These are phyloP conservation scores for Setaria italica DNA, from an alignment of 202 grass and related monocot genomes.

Conservation along the genomic window DNA sequence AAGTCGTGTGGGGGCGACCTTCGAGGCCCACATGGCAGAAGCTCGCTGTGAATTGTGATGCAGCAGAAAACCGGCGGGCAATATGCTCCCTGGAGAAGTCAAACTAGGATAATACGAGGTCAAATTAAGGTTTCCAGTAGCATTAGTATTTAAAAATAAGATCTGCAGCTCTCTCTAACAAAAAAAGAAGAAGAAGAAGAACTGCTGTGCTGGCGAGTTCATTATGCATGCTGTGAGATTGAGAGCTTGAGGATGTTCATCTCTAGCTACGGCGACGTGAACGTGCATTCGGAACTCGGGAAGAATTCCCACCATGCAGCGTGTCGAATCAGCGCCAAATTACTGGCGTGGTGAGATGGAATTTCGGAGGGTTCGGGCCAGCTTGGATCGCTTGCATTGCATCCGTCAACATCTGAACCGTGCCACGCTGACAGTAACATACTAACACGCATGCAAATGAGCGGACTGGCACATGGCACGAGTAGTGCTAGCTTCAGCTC, in stretches of 20 bases:
- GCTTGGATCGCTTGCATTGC: not conserved
- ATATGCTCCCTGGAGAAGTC: not conserved
- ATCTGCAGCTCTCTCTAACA: not conserved
- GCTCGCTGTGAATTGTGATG: not conserved
- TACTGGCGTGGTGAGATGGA: not conserved
- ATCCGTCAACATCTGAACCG: not conserved
- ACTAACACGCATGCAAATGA: not conserved
- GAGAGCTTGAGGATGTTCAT: not conserved
- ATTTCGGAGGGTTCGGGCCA: not conserved
- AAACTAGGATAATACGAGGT: slow-evolving; percentile 2
- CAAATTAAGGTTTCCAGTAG: not conserved
- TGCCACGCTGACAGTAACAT: not conserved
- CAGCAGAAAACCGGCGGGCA: not conserved
- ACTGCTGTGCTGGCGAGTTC: not conserved
- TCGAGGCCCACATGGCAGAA: slow-evolving; percentile 13
- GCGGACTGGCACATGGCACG: not conserved
- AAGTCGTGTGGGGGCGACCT: not conserved
- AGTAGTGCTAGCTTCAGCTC: not conserved
- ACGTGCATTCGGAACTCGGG: not conserved
- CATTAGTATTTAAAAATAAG: not conserved
- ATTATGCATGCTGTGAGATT: slow-evolving; percentile 8
- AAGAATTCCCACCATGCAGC: not conserved
- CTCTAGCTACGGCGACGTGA: not conserved
- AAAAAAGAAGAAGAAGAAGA: no score
- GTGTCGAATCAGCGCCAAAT: not conserved